phyloP scores from a whole-genome alignment of 257 asterid species.

The Asclepias syriaca region DNA sequence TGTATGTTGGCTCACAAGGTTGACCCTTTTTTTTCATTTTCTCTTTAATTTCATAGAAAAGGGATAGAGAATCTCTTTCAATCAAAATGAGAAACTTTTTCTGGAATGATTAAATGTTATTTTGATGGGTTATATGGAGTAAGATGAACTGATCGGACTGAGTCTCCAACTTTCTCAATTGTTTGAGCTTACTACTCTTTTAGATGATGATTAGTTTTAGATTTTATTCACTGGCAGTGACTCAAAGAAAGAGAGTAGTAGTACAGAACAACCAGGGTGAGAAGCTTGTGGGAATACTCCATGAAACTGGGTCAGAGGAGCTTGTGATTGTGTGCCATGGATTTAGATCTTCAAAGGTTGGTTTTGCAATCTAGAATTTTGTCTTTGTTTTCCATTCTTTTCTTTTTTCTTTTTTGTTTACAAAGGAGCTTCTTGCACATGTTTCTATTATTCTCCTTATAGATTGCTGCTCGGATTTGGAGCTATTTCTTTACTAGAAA shows the following conservation, averaged over 20 bases:
- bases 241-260: slow-evolving; percentile 35
- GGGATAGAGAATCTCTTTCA: background rate
- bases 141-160: too few relatives aligned
- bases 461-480: background rate
- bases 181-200: background rate
- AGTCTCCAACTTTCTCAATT: slow-evolving; percentile 1
- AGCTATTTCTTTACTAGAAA: background rate
- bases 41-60: background rate
- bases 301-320: slow-evolving; percentile 63
- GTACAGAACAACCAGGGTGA: slow-evolving; percentile 58
- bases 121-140: too few relatives aligned
- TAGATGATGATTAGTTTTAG: background rate
- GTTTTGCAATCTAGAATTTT: slow-evolving; percentile 12
- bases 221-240: slow-evolving; percentile 23
- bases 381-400: background rate
- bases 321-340: slow-evolving; percentile 88
- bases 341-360: slow-evolving; percentile 81
- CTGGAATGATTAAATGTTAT: background rate
- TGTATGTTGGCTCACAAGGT: background rate
- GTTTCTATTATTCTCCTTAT: background rate
- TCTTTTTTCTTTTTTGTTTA: background rate
- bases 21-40: background rate
- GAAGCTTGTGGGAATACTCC: slow-evolving; percentile 74
- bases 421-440: background rate
- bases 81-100: background rate